These are phyloP conservation scores for Thalassiosira ordinaria DNA, from an alignment of 352 stramenopile species.

Conservation along the genomic window DNA sequence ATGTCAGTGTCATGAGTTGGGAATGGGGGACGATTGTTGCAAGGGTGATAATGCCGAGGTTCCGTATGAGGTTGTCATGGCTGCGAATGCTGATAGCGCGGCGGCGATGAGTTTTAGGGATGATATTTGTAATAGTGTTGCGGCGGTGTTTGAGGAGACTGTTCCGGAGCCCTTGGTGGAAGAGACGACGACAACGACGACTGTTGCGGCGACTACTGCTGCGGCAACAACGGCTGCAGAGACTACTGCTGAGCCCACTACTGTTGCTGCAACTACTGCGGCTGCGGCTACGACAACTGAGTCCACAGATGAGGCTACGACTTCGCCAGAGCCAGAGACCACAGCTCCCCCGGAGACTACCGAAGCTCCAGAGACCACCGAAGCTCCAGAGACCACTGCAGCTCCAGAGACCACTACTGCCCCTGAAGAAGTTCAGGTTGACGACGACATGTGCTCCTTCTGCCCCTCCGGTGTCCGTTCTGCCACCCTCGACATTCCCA, in stretches of 20 bases:
- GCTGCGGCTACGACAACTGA: neutral
- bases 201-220: neutral
- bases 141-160: neutral
- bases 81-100: neutral
- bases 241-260: neutral
- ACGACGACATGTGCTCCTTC: too few species aligned
- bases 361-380: neutral
- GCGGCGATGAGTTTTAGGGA: neutral
- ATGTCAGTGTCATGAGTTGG: neutral
- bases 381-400: too few species aligned
- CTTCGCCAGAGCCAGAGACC: too few species aligned
- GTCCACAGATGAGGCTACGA: neutral
- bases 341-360: too few species aligned
- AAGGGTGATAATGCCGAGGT: constrained; percentile 10
- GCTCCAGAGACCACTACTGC: too few species aligned
- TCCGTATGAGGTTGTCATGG: neutral
- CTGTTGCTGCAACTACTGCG: neutral
- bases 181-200: neutral
- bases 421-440: too few species aligned
- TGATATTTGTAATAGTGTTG: constrained; percentile 5
- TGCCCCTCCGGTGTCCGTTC: too few species aligned
- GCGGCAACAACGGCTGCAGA: too few species aligned
- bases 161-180: neutral
- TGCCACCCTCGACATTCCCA: too few species aligned
- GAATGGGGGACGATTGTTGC: constrained; percentile 11